Base-by-base conservation (phyloP, 768 basidiomycete genomes). In the Sporobolomyces pararoseus region DNA sequence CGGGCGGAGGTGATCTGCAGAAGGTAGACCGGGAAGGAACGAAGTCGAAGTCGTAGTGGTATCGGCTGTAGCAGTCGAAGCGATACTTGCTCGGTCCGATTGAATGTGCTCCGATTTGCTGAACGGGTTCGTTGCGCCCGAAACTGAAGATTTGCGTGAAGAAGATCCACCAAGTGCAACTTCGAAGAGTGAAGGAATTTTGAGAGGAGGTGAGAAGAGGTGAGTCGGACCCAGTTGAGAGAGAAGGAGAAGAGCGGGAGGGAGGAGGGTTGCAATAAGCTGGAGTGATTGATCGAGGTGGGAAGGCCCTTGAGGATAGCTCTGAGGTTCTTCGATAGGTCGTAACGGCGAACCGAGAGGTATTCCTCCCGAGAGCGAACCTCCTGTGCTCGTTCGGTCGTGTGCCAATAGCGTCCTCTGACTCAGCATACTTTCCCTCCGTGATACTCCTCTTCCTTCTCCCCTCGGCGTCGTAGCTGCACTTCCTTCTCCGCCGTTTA, bases 191-290 rank as follows among this genome's bases (percentile, higher is more conserved):
- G 70, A 63, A 27, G 70, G 72, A 7, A 70, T 65, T 16, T 54
- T n/a, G 25, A 70, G 51, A 2, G 72, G 72, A 9, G 72, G 72
- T 2, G 72, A 73, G 68, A 73, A 73, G 35, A 73, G 62, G 34
- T 73, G 72, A 1, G 65, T 51, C 7, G 72, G 72, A 25, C 72
- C 68, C 46, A 73, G 68, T n/a, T 70, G 68, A 0, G 72, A 59
- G 31, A 73, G 72, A 32, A 73, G 72, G 27, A 70, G 55, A 32
- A 73, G 72, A 2, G 68, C 68, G 1, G 68, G 72, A 1, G 72
- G 72, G 14, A 73, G 65, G 21, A 73, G 72, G 4, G 67, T 69
- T 16, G 67, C 59, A 51, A 73, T 66, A 60, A 73, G 64, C 29
- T 66, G 60, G 49, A 73, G 72, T 9, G 72, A 68, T 2, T 61